Evolutionary conservation across 208 protist genomes (phyloP), one percentile per base, ranked within the genome.

Genomic region (Trypanosoma rangeli): DNA sequence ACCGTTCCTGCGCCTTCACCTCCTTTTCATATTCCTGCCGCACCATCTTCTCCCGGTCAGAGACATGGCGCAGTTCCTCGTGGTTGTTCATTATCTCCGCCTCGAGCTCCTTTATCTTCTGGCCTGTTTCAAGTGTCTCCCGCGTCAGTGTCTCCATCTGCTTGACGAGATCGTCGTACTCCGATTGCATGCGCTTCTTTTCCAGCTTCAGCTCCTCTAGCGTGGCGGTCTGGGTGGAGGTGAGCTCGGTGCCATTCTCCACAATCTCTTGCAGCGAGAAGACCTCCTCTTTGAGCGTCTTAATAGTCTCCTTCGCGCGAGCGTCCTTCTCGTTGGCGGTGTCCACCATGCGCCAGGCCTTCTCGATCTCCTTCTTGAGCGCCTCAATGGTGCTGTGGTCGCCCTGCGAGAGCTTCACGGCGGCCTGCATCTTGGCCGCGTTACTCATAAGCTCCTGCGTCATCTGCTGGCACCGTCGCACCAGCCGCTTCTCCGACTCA

Each of bases 301-400:
- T 84, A 60, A 99, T 97, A 31, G 97, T 99, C 64, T 99, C 94
- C 46, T 94, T 97, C 12, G 98, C 96, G 13, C 93, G 84, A 37
- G 82, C 84, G 80, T 99, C 98, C 77, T 99, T 99, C 68, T 99
- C 96, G 69, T 98, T 97, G 1, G 97, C 94, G 46, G 92, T 85
- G 70, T 99, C 97, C 5, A 99, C 97, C 76, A 98, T 97, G 48
- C 97, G 93, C 96, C 97, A 99, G 15, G 97, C 98, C 78, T 99
- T 97, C 46, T 99, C 97, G 44, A 99, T 95, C 80, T 99, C 96
- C 75, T 97, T 97, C 68, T 99, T 98, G 9, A 99, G 91, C 0
- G 90, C 85, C 35, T 97, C 91, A 53, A 99, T 99, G 7, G 97
- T 99, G 66, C 95, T 97, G 81, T 99, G 94, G 56, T 99, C 98